Evolutionary conservation across 352 stramenopile genomes (phyloP), one percentile per base, ranked within the genome.

Genomic region (Globisporangium irregulare): DNA sequence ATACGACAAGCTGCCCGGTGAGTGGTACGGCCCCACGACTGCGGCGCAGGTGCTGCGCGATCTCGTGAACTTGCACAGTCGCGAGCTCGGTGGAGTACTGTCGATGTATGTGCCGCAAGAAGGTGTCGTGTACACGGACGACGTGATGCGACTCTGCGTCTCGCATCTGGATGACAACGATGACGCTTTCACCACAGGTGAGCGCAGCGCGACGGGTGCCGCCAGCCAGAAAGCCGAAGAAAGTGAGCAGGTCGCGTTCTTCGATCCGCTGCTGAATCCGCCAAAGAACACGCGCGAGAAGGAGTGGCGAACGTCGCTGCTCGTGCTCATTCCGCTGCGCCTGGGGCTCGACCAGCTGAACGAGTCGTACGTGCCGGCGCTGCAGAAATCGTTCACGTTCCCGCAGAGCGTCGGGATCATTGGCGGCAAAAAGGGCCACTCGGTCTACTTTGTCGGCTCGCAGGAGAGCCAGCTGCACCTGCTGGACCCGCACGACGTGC

Each of bases 371-470:
- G 83, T 97, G 29, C 80, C 82, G 18, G 80, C 84, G 25, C 62
- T 97, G 20, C 67, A 88, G 43, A 81, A 89, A 57, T 91, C 85
- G 24, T 94, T 98, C 61, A 73, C 80, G 64, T 94, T 99, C 51
- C 90, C 91, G 15, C 93, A 98, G 71, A 98, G 89, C 43, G 89
- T 98, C 22, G 96, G 96, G 9, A 96, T 99, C 71, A 89, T 99
- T 36, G 96, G 96, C 48, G 96, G 96, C 64, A 97, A 96, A 68
- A 97, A 96, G 43, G 82, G 93, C 8, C 93, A 98, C 77, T 98
- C 96, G 12, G 87, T 98, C 56, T 99, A 98, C 79, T 99, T 98
- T 85, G 97, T 98, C 43, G 95, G 93, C 34, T 83, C 91, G 6
- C 86, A 97, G 67, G 82, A 88, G 5, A 78, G 92, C 65, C 84